Evolutionary conservation across 306 rosid genomes (phyloP).

Genomic region (Quillaja saponaria): DNA sequence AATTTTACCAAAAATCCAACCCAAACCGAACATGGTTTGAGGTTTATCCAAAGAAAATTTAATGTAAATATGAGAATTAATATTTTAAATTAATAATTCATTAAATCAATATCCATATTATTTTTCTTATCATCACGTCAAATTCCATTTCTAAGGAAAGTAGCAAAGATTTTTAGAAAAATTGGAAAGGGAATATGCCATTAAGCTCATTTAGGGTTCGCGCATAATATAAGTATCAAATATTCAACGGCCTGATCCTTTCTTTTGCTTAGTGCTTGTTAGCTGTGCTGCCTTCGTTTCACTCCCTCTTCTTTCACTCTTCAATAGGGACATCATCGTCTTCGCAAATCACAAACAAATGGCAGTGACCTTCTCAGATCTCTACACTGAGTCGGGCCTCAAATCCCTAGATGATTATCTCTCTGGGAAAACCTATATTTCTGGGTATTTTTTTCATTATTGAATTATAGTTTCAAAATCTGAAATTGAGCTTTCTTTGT

Average conservation of each 20-base stretch:
- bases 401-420: conserved; percentile 69
- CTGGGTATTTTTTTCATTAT: conserved; percentile 44
- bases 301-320: neutral
- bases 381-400: conserved; percentile 75
- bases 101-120: too few species aligned
- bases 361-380: conserved; percentile 89
- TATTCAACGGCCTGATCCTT: accelerated
- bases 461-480: neutral
- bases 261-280: neutral
- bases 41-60: too few species aligned
- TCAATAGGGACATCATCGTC: neutral
- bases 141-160: too few species aligned
- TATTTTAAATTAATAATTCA: too few species aligned
- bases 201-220: conserved; percentile 27
- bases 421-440: conserved; percentile 66
- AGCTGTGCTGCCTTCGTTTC: conserved; percentile 15
- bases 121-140: too few species aligned
- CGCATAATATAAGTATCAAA: conserved; percentile 15
- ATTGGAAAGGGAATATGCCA: conserved; percentile 3
- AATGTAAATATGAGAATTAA: too few species aligned
- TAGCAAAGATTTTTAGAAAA: too few species aligned
- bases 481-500: neutral
- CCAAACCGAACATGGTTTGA: too few species aligned
- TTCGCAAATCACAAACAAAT: conserved; percentile 24
- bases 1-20: too few species aligned